Conservation (phyloP, 768 basidiomycete genomes). For the Albatrellus ellisii region DNA sequence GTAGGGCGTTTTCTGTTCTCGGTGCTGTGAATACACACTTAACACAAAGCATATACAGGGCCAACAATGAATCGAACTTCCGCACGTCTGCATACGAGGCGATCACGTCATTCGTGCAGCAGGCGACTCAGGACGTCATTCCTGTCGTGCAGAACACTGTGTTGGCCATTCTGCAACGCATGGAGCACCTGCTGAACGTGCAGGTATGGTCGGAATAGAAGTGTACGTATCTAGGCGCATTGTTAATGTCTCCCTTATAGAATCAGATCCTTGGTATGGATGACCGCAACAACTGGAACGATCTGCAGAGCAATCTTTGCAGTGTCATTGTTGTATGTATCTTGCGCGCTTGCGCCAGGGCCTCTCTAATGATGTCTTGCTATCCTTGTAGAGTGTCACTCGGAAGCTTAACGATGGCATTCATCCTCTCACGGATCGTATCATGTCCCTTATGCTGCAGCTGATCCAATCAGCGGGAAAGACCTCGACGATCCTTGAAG, state of each 20-base stretch:
- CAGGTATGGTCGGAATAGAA: conserved; percentile 36
- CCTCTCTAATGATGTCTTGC: not conserved
- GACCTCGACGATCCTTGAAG: conserved; percentile 90
- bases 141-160: conserved; percentile 72
- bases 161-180: conserved; percentile 72
- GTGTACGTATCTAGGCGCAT: not conserved
- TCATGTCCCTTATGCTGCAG: conserved; percentile 85
- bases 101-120: conserved; percentile 74
- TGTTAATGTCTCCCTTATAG: conserved; percentile 22
- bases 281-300: conserved; percentile 98
- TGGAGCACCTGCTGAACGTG: conserved; percentile 78
- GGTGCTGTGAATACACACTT: not conserved
- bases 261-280: conserved; percentile 92
- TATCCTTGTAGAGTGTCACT: conserved; percentile 49
- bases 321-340: conserved; percentile 70
- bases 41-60: conserved; percentile 26
- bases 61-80: conserved; percentile 82
- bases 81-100: conserved; percentile 95
- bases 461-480: conserved; percentile 83
- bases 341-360: not conserved
- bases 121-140: conserved; percentile 70
- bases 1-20: conserved; percentile 27
- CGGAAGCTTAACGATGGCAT: conserved; percentile 77
- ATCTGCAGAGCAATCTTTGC: conserved; percentile 92
- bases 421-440: conserved; percentile 80